Evolutionary conservation across 345 rosid species (phyloP), one percentile per base, ranked within the genome.

Genomic region (Pistacia atlantica): DNA sequence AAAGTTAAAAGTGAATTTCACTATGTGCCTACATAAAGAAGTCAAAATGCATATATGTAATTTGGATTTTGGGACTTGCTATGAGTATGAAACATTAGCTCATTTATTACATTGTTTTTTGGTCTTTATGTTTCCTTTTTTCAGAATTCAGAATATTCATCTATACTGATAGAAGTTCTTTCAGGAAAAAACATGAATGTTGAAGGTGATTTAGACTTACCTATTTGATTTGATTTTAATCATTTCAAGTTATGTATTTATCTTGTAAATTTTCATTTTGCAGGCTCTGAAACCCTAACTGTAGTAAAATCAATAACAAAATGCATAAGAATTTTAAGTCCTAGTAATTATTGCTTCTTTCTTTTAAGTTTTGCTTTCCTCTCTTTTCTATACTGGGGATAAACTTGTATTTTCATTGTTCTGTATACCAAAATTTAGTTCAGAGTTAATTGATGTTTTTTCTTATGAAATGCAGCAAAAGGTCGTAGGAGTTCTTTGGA

Each of bases 241-340:
- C 25, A 25, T 25, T 25, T 25, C 25, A 25, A 25, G 25, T 25
- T 25, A 25, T 25, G 25, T 25, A 25, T 25, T 25, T 25, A 25
- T 25, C 25, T 25, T 25, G 25, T 25, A 25, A 25, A 25, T 25
- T 12, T 75, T 76, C 4, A 67, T 73, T 2, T 69, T 80, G 59
- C 89, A 92, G 95, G 92, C 49, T 59, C 88, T 2, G 92, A 87
- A 63, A 33, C 84, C 31, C 62, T 74, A 72, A 86, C 93, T 71
- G 79, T 89, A 38, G 80, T 90, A 72, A 90, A 83, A 83, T 89
- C 93, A 52, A 67, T 86, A 75, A 87, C 92, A 67, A 90, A 90
- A 82, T 87, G 91, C 81, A 69, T 89, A 78, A 83, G 80, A 71
- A 92, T 92, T 70, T 75, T 88, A 71, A 90, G 91, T 81, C 94